Base-by-base conservation (phyloP, 176 grass and related monocot genomes). In the Tillandsia leiboldiana region DNA sequence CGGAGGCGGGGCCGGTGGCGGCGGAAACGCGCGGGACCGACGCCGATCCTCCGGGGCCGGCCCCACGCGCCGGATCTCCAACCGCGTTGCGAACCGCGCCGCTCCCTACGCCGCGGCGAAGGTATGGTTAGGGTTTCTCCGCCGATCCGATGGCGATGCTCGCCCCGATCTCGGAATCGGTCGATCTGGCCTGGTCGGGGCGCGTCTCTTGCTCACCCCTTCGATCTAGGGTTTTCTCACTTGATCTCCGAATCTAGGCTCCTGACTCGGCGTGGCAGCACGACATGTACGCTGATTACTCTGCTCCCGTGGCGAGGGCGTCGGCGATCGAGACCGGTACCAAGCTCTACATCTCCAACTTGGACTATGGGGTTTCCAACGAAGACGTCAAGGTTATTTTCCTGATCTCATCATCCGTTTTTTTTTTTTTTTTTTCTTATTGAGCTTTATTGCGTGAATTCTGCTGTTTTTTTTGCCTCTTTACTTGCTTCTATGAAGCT, bases 321-420 rank as follows among this genome's bases (percentile, higher is more conserved):
- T 90, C 90, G 4, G 79, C 87, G 14, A 86, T 99, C 27, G 95
- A 99, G 87, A 94, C 90, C 0, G 87, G 90, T 24, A 94, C 87
- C 49, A 99, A 91, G 75, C 84, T 99, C 33, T 86, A 76, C 84
- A 88, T 99, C 85, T 90, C 95, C 65, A 99, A 99, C 62, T 78
- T 99, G 69, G 90, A 99, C 2, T 94, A 93, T 49, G 85, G 95
- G 12, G 90, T 99, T 47, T 99, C 90, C 0, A 99, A 77, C 63
- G 95, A 99, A n/a, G 95, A 99, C 73, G 72, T 99, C 67, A 99
- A 99, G 90, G 90, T 99, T 67, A 9, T 54, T 67, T 53, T 20
- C 11, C 49, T 50, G 3, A 18, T 11, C 8, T 70, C 20, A 13
- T 15, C 5, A 51, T 50, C 42, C 10, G 0, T 58, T 56, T 47